Conservation (phyloP, 1,284 basidiomycete genomes). For the Takashimella koratensis region DNA sequence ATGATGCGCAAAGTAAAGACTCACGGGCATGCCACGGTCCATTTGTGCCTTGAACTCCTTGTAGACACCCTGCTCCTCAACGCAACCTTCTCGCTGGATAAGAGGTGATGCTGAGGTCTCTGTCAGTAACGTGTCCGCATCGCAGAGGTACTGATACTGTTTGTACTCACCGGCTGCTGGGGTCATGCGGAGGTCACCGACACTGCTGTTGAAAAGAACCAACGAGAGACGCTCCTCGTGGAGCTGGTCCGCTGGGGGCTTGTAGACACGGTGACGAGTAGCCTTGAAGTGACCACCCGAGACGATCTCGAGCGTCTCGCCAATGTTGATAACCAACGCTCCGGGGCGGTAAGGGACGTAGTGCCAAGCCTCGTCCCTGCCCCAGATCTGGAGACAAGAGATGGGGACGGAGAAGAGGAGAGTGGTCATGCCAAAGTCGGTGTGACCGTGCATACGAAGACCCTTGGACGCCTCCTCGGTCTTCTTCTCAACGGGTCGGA, state of each 20-base stretch:
- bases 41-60: constrained; percentile 36
- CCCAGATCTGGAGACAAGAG: constrained; percentile 50
- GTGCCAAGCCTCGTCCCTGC: constrained; percentile 48
- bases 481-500: constrained; percentile 43
- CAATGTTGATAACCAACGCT: constrained; percentile 36
- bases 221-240: constrained; percentile 46
- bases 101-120: constrained; percentile 25
- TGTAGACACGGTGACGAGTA: constrained; percentile 49
- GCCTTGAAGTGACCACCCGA: constrained; percentile 44
- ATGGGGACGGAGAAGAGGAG: constrained; percentile 51
- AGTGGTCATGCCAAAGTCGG: constrained; percentile 49
- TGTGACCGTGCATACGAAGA: constrained; percentile 50
- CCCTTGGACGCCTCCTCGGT: constrained; percentile 46
- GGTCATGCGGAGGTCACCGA: constrained; percentile 43
- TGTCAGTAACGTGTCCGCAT: background rate
- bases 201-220: constrained; percentile 49
- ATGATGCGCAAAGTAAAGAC: background rate
- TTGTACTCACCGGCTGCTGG: constrained; percentile 25
- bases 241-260: constrained; percentile 48
- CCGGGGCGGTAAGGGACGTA: constrained; percentile 47
- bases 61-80: constrained; percentile 38
- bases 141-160: background rate
- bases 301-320: constrained; percentile 38
- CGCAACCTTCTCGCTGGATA: constrained; percentile 37
- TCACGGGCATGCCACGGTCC: constrained; percentile 27